Conservation (phyloP, 2,329 filamentous ascomycete genomes). For the Aspergillus tanneri region DNA sequence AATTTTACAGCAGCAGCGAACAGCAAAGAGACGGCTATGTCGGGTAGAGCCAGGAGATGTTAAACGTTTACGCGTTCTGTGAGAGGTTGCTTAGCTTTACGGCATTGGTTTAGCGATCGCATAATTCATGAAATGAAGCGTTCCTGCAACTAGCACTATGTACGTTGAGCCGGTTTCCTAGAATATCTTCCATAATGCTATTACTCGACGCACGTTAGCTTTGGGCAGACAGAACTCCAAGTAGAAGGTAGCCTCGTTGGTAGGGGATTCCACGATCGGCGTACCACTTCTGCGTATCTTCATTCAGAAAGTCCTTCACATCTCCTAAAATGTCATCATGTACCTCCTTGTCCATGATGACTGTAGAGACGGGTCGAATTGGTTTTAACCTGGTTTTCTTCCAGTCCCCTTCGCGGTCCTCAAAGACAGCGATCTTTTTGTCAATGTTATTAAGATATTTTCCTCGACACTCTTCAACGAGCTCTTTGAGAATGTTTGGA, state of each 20-base stretch:
- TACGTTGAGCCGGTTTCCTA: too few relatives aligned
- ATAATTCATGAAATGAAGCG: too few relatives aligned
- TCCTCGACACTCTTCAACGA: conserved; percentile 31
- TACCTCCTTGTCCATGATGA: neutral
- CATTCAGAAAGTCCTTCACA: neutral
- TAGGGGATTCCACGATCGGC: neutral
- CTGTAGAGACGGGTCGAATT: conserved; percentile 9
- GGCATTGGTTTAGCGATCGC: too few relatives aligned
- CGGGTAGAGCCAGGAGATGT: conserved; percentile 4
- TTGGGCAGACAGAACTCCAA: too few relatives aligned
- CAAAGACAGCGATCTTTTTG: conserved; percentile 32
- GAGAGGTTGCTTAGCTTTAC: neutral
- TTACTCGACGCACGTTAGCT: too few relatives aligned
- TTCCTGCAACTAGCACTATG: too few relatives aligned
- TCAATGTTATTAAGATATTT: conserved; percentile 31
- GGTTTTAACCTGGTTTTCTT: conserved; percentile 19
- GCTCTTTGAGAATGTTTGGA: conserved; percentile 25
- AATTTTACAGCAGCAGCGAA: neutral
- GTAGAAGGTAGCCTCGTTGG: neutral
- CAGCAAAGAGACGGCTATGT: conserved; percentile 5
- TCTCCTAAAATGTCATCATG: neutral
- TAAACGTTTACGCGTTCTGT: conserved; percentile 7
- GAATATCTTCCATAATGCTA: too few relatives aligned
- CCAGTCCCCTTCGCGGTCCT: conserved; percentile 25
- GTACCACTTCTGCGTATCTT: neutral